phyloP scores from a whole-genome alignment of 129 eudicot species.

The Centella asiatica region DNA sequence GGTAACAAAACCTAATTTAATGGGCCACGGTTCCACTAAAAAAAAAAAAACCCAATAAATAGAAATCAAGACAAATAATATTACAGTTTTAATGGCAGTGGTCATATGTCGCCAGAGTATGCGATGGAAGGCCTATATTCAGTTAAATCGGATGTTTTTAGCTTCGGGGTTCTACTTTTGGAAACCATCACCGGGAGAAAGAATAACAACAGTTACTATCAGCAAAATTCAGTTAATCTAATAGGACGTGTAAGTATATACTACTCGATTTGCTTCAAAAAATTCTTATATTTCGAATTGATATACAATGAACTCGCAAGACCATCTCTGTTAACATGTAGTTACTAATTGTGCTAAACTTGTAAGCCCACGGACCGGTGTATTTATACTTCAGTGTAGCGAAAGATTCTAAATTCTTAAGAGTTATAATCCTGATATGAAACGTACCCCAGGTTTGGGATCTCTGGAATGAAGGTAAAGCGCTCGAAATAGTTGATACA shows the following conservation, averaged over 20 bases:
- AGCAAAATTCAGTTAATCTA: not conserved
- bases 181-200: conserved; percentile 3
- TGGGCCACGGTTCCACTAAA: no score
- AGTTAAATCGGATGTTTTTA: conserved; percentile 1
- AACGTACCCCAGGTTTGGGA: not conserved
- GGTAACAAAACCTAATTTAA: no score
- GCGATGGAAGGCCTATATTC: conserved; percentile 1
- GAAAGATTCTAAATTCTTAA: not conserved
- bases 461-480: not conserved
- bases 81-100: not conserved
- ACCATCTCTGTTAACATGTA: not conserved
- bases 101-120: conserved; percentile 3
- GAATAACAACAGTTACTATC: conserved; percentile 1
- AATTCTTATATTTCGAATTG: not conserved
- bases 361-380: not conserved
- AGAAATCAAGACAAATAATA: not conserved
- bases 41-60: no score
- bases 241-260: conserved; percentile 5
- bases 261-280: no score
- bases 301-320: not conserved
- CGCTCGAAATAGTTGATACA: not conserved
- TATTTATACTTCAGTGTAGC: not conserved
- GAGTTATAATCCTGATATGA: not conserved
- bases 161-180: conserved; percentile 1
- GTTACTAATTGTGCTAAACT: not conserved